These are phyloP conservation scores for Beta lomatogona DNA, from an alignment of 179 eudicot genomes.

Conservation along the genomic window DNA sequence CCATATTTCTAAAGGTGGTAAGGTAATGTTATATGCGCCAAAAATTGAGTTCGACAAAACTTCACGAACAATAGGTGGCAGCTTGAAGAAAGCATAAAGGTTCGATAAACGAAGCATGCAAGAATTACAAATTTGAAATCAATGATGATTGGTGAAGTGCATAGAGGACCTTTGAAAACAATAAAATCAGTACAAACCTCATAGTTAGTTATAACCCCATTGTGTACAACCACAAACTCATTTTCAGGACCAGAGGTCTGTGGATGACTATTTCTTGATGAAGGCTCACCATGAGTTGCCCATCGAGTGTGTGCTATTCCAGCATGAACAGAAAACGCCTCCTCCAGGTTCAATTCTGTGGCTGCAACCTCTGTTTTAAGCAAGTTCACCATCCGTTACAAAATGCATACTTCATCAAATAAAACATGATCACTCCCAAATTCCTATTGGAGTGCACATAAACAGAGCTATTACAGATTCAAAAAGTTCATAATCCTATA, in stretches of 20 bases:
- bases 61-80: neutral
- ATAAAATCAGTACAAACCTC: conserved; percentile 49
- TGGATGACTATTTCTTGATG: conserved; percentile 97
- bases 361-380: conserved; percentile 63
- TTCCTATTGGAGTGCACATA: neutral
- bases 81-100: neutral
- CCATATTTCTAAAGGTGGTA: neutral
- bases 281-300: conserved; percentile 99
- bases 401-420: neutral
- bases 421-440: neutral
- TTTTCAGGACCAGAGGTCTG: conserved; percentile 87
- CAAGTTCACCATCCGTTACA: conserved; percentile 16
- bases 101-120: neutral
- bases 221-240: conserved; percentile 94
- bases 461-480: neutral
- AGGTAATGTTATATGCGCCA: too few species aligned
- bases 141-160: neutral
- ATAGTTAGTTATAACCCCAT: conserved; percentile 93
- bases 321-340: conserved; percentile 78
- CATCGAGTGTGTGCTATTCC: conserved; percentile 99
- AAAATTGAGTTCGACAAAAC: neutral
- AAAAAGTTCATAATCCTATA: neutral
- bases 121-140: neutral
- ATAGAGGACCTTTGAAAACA: neutral
- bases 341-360: conserved; percentile 76